phyloP scores from a whole-genome alignment of 805 yeast species.

The Myxozyma udenii region DNA sequence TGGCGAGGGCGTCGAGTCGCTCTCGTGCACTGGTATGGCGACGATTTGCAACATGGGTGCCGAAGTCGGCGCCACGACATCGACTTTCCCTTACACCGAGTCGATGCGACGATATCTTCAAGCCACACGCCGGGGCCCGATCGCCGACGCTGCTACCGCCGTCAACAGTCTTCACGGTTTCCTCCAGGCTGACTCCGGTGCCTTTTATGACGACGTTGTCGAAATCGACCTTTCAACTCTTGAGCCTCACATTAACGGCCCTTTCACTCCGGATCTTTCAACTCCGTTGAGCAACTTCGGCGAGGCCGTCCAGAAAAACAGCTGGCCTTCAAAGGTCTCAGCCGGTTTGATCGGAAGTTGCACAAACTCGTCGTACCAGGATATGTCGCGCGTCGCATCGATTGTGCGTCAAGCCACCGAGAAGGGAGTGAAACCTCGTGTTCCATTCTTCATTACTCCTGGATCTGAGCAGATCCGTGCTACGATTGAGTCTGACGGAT shows the following conservation, averaged over 20 bases:
- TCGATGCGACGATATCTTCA: slow-evolving; percentile 82
- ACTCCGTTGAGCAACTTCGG: slow-evolving; percentile 88
- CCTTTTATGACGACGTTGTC: slow-evolving; percentile 88
- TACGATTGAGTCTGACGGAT: slow-evolving; percentile 95
- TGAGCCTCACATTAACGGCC: slow-evolving; percentile 97
- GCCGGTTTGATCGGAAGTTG: slow-evolving; percentile 98
- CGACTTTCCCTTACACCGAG: slow-evolving; percentile 93
- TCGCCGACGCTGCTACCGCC: slow-evolving; percentile 75
- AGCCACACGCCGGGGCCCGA: slow-evolving; percentile 81
- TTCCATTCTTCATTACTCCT: slow-evolving; percentile 91
- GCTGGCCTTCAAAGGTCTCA: slow-evolving; percentile 89
- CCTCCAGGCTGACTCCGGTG: slow-evolving; percentile 85
- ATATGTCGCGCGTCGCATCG: slow-evolving; percentile 94
- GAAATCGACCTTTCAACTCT: slow-evolving; percentile 85
- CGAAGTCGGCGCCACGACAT: slow-evolving; percentile 97
- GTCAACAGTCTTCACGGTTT: slow-evolving; percentile 54
- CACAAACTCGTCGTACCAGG: slow-evolving; percentile 98
- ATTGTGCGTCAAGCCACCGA: slow-evolving; percentile 85
- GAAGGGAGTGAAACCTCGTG: slow-evolving; percentile 88
- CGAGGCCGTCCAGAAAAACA: slow-evolving; percentile 75
- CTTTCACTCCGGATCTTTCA: slow-evolving; percentile 96
- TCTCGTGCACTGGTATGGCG: slow-evolving; percentile 98
- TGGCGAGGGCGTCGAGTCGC: slow-evolving; percentile 89
- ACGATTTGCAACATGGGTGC: slow-evolving; percentile 99
- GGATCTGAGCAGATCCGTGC: slow-evolving; percentile 99